Base-by-base conservation (phyloP, 306 rosid species). In the Medicago arabica region DNA sequence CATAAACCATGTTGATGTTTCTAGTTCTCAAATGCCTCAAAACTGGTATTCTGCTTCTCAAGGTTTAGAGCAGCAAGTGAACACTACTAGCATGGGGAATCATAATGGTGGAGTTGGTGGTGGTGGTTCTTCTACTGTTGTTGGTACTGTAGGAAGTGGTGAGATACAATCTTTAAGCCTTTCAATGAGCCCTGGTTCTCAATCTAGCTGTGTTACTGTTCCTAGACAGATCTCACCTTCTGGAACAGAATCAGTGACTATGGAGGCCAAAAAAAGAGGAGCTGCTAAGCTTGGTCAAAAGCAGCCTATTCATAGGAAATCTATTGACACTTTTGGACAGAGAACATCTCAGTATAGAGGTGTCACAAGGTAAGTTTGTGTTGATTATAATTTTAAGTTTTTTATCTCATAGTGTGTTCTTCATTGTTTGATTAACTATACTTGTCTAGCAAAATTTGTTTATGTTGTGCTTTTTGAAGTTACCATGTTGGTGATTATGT, bases 271-370 rank as follows among this genome's bases (percentile, higher is more conserved):
- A 81, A 96, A 92, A 79, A 90, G 98, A 88, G 92, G 91, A 8
- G 16, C 82, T 23, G 85, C 81, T 31, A 91, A 88, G 60, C 19
- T 85, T 6, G 85, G 85, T 3, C 93, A 82, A 67, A 96, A 96
- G 86, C 97, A 96, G 49, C 91, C 98, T 1, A 91, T 96, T 14
- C 98, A 96, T 50, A 87, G 99, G 55, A 96, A 96, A 86, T 92
- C 97, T 60, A 84, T 96, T 7, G 98, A 96, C 81, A 92, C 99
- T 58, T 96, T 96, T 73, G 99, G 99, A 0, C 99, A 96, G 82
- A 85, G 99, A 83, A 96, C 99, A 0, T 96, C 99, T 0, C 99
- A 96, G 92, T 96, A 84, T 61, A 83, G 99, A 84, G 99, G 99
- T 1, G 99, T 96, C 44, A 90, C 99, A 2, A 92, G 99, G 11